Evolutionary conservation across 108 stramenopile genomes (phyloP).

Genomic region (Pelagomonas calceolata): DNA sequence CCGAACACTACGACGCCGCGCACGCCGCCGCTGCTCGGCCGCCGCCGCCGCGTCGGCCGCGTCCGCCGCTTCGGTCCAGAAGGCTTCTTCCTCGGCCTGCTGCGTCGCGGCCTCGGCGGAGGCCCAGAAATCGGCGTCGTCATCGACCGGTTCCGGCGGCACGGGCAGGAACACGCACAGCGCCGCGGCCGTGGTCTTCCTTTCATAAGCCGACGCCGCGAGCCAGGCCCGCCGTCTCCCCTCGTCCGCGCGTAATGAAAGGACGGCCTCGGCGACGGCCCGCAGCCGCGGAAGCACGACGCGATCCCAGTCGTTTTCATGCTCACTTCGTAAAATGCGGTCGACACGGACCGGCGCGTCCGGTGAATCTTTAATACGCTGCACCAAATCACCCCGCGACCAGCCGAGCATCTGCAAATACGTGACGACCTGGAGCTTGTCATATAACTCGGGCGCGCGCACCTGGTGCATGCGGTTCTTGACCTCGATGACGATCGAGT

Average conservation of each 20-base stretch:
- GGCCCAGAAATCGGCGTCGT: no score
- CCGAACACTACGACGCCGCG: no score
- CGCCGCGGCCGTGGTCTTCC: neutral
- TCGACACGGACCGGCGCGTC: neutral
- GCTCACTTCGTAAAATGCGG: constrained; percentile 7
- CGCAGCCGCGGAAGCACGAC: constrained; percentile 16
- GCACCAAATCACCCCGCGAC: constrained; percentile 21
- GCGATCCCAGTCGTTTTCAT: constrained; percentile 12
- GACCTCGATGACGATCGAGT: constrained; percentile 24
- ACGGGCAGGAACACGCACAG: neutral
- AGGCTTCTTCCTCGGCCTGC: no score
- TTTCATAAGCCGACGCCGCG: neutral
- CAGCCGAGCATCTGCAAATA: constrained; percentile 29
- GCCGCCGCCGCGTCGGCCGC: no score
- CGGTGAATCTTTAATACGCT: constrained; percentile 13
- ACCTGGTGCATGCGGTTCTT: constrained; percentile 26
- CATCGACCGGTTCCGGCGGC: no score
- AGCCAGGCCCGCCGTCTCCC: constrained; percentile 13
- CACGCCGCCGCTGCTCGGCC: no score
- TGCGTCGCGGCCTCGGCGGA: no score
- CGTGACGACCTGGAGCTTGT: constrained; percentile 31
- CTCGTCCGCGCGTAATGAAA: constrained; percentile 19
- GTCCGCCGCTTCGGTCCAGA: no score
- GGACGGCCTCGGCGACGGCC: constrained; percentile 18
- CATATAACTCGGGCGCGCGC: constrained; percentile 19